These are phyloP conservation scores for Cladobotryum mycophilum DNA, from an alignment of 2,329 filamentous ascomycete genomes.

Conservation along the genomic window DNA sequence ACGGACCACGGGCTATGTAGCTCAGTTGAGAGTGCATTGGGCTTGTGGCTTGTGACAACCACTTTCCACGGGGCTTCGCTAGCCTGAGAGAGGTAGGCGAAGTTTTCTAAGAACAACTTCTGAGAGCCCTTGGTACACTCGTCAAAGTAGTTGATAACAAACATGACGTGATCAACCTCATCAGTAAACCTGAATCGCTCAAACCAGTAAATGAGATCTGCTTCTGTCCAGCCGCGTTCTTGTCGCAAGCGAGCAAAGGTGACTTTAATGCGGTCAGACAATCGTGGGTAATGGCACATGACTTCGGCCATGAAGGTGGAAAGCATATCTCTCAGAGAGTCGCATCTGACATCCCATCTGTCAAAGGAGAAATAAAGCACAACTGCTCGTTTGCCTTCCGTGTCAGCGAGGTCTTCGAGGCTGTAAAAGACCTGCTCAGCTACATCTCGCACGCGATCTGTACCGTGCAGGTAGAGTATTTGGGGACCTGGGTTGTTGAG, in stretches of 20 bases:
- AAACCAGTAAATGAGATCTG: constrained; percentile 10
- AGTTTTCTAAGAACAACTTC: constrained; percentile 11
- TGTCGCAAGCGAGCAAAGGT: constrained; percentile 5
- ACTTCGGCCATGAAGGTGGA: constrained; percentile 12
- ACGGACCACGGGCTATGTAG: constrained; percentile 7
- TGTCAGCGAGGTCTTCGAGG: constrained; percentile 6
- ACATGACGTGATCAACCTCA: constrained; percentile 11
- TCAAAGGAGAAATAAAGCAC: constrained; percentile 14
- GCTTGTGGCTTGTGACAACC: constrained; percentile 10
- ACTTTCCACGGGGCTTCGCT: constrained; percentile 11
- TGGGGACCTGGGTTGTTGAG: constrained; percentile 7
- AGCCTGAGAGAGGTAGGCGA: constrained; percentile 6
- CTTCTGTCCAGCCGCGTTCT: constrained; percentile 13
- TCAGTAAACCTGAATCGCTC: constrained; percentile 11
- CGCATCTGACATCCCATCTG: constrained; percentile 8
- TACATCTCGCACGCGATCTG: constrained; percentile 6
- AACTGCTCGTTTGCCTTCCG: background rate
- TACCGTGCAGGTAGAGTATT: constrained; percentile 12
- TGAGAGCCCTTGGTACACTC: constrained; percentile 13
- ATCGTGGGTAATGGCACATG: constrained; percentile 5
- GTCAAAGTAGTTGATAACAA: constrained; percentile 12
- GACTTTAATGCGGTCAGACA: constrained; percentile 4
- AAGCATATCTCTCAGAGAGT: constrained; percentile 13
- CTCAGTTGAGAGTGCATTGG: constrained; percentile 8
- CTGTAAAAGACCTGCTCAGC: constrained; percentile 12